Evolutionary conservation across 208 protist genomes (phyloP), one percentile per base, ranked within the genome.

Genomic region (Kentomonas sorsogonicus): DNA sequence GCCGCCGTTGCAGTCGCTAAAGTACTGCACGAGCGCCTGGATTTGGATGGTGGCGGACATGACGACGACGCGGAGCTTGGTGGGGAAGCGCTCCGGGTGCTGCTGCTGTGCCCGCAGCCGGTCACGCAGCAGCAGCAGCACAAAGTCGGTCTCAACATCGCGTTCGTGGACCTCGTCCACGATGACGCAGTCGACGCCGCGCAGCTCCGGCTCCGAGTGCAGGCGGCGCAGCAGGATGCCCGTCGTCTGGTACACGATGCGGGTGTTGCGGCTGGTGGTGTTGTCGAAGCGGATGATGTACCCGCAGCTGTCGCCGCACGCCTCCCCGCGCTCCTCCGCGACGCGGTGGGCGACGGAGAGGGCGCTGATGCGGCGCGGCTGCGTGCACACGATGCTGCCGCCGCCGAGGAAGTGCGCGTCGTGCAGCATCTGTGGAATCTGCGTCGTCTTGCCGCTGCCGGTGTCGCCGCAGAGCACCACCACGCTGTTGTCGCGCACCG

Each of bases 191-290:
- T 76, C 67, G n/a, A 92, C 83, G 23, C 73, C 81, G 25, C 48
- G 50, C 20, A 99, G 64, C 22, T 90, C 59, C 36, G 88, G 79
- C 69, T 99, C 97, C n/a, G 83, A 53, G 26, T 98, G 83, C 36
- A 96, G 87, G 62, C 98, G 95, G 47, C 97, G 86, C 26, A 99
- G 72, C 10, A 99, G 60, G 72, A 99, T 98, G 64, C 98, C 98
- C 52, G 98, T 98, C 16, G 98, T 99, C 77, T 98, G 92, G 66
- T 98, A 99, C 62, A 98, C 92, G 36, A 99, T 97, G n/a, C 74
- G 76, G 1, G 97, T 99, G 15, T 72, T 60, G 26, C 56, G 52
- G 36, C 73, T 86, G 33, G 77, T 86, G 40, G 78, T 70, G 44
- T 88, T 87, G 39, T 95, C 89, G 58, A 95, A 91, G 7, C 92